These are phyloP conservation scores for Peniophora sp. DNA, from an alignment of 1,284 basidiomycete species.

Conservation along the genomic window DNA sequence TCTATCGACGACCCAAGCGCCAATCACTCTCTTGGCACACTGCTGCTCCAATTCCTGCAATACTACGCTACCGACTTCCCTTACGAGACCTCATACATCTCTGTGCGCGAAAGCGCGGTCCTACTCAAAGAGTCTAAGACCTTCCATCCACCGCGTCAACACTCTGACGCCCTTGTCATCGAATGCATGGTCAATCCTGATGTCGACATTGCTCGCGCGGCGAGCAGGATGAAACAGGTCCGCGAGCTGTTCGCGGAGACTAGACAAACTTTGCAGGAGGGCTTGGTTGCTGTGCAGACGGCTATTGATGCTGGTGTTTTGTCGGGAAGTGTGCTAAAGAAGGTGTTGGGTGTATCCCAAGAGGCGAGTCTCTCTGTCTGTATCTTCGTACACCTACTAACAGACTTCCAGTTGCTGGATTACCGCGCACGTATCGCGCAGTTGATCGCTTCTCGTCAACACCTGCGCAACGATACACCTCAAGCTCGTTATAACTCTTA, in stretches of 20 bases:
- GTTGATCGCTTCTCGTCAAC: not conserved
- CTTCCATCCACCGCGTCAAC: slow-evolving; percentile 21
- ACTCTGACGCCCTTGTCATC: slow-evolving; percentile 26
- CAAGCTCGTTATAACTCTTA: too few relatives aligned
- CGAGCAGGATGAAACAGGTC: slow-evolving; percentile 24
- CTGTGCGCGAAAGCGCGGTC: slow-evolving; percentile 24
- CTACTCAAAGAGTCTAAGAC: slow-evolving; percentile 28
- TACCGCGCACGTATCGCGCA: not conserved
- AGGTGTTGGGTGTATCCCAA: slow-evolving; percentile 16
- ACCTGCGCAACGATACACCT: too few relatives aligned
- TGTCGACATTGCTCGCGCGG: slow-evolving; percentile 31
- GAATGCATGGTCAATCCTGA: slow-evolving; percentile 36
- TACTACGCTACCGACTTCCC: slow-evolving; percentile 39
- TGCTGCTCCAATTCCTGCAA: slow-evolving; percentile 35
- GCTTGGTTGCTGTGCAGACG: slow-evolving; percentile 6
- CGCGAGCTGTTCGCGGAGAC: slow-evolving; percentile 28
- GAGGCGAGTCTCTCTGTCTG: slow-evolving; percentile 8
- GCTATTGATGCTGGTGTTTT: slow-evolving; percentile 10
- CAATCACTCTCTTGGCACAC: slow-evolving; percentile 32
- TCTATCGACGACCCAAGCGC: slow-evolving; percentile 29
- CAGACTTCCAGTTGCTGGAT: not conserved
- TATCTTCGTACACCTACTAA: not conserved
- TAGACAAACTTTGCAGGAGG: slow-evolving; percentile 5
- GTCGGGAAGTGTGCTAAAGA: slow-evolving; percentile 17
- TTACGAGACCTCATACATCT: slow-evolving; percentile 34